Base-by-base conservation (phyloP, 2,329 filamentous ascomycete species). In the Apiospora sp. region DNA sequence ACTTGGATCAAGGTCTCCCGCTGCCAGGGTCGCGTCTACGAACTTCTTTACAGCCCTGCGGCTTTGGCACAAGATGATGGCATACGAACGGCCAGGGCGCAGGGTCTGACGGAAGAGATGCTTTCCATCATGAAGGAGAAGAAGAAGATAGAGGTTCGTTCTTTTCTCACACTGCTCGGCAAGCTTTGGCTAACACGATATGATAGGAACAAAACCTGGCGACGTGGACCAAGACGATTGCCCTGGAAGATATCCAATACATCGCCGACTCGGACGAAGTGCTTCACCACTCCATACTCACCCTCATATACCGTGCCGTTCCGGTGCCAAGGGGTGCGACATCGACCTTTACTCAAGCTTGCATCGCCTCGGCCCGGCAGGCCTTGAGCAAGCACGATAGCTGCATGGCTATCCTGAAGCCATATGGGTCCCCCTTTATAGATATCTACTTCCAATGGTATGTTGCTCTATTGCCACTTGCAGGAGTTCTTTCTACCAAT, bases 21-120 rank as follows among this genome's bases (percentile, higher is more conserved):
- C 34, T 84, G 92, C 13, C 87, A 91, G 74, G 88, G 89, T 19
- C 83, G 87, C 19, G 86, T 90, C 6, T 92, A 92, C 75, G 86
- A 90, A 75, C 82, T 87, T 51, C 79, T 90, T 6, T 92, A 92
- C 75, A 87, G 86, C 73, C 85, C 86, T 0, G 80, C 82, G 8
- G 86, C 87, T 3, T 77, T 88, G 54, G 79, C 80, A 1, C 80
- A 81, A 43, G 81, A 84, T 0, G 83, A 81, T 4, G 80, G 81
- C 10, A 81, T 84, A 61, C 81, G 88, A 0, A 79, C 82, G 27
- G 80, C 82, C 43, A 81, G 82, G 74, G 87, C 83, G 16, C 81
- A 77, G 58, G 76, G 73, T 54, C 80, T 86, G 30, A 83, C 83
- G 22, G 79, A 79, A 19, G 82, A 84, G 72, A 83, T 83, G 72